Percentiles rank a stretch among this genome's conserved stretches.
Conservation (phyloP, 208 protist genomes). For the Trichomonas vaginalis region DNA sequence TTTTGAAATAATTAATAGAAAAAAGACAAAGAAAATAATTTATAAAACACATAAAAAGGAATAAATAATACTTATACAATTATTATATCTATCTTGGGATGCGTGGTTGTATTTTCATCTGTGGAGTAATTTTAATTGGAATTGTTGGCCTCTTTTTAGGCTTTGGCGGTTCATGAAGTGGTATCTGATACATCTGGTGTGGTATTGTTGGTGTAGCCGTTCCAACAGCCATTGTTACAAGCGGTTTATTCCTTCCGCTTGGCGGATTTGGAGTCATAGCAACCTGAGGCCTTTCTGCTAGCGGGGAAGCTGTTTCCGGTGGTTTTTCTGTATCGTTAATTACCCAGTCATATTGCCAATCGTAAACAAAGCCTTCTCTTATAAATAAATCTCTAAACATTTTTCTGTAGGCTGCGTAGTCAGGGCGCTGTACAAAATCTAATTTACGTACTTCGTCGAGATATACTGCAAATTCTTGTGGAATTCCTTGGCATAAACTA, state of each 20-base stretch:
- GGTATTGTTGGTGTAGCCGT: background rate
- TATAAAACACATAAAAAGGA: too few relatives aligned
- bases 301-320: background rate
- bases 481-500: conserved; percentile 62
- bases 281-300: background rate
- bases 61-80: too few relatives aligned
- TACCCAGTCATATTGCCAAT: conserved; percentile 91
- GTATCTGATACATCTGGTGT: background rate
- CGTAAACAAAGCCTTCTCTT: conserved; percentile 78
- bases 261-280: background rate
- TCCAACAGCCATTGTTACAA: background rate
- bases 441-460: conserved; percentile 83
- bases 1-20: too few relatives aligned
- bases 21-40: too few relatives aligned
- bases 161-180: background rate
- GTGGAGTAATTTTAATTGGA: background rate
- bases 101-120: background rate
- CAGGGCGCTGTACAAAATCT: conserved; percentile 89
- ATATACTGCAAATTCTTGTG: conserved; percentile 76
- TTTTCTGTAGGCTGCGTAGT: conserved; percentile 89
- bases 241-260: background rate
- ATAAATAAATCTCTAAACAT: conserved; percentile 75
- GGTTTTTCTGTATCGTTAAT: background rate
- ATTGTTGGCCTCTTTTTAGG: background rate
- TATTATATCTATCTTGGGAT: too few relatives aligned